Evolutionary conservation across 148 eudicot species (phyloP).

Genomic region (Camellia lanceoleosa): DNA sequence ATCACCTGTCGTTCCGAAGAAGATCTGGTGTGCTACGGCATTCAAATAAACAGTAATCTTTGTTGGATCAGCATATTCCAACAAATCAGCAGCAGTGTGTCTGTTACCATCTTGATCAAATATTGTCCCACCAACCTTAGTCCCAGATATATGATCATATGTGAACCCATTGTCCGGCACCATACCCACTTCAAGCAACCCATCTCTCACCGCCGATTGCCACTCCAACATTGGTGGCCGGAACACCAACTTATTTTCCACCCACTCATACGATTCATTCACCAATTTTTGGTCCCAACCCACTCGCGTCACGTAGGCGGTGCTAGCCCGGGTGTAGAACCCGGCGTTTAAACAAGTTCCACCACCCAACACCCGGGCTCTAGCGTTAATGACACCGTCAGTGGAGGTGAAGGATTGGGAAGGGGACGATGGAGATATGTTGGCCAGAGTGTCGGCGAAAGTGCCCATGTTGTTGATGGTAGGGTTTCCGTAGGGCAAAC

Average conservation of each 20-base stretch:
- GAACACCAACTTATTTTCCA: slow-evolving; percentile 62
- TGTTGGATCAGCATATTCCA: slow-evolving; percentile 65
- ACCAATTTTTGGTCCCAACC: slow-evolving; percentile 67
- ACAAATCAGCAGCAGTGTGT: slow-evolving; percentile 84
- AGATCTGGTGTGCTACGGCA: slow-evolving; percentile 58
- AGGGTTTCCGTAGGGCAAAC: slow-evolving; percentile 60
- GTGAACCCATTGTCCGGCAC: slow-evolving; percentile 69
- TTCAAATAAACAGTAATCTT: slow-evolving; percentile 51
- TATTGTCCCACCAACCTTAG: slow-evolving; percentile 77
- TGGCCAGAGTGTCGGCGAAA: slow-evolving; percentile 35
- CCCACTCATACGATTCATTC: slow-evolving; percentile 74
- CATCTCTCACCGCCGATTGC: slow-evolving; percentile 72
- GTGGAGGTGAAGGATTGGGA: slow-evolving; percentile 73
- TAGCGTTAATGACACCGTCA: slow-evolving; percentile 76
- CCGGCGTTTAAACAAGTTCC: slow-evolving; percentile 82
- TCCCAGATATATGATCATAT: slow-evolving; percentile 65
- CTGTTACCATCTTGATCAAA: slow-evolving; percentile 69
- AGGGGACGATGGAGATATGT: slow-evolving; percentile 54
- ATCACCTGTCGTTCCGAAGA: slow-evolving; percentile 45
- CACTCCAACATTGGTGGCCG: slow-evolving; percentile 51
- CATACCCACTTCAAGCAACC: slow-evolving; percentile 63
- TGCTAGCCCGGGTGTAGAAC: slow-evolving; percentile 66
- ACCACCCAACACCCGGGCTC: slow-evolving; percentile 77
- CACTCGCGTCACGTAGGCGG: slow-evolving; percentile 27
- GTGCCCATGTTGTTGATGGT: slow-evolving; percentile 38